A percentile compares a stretch with the other conserved stretches of the same genome.
These are phyloP conservation scores for Amylocarpus encephaloides DNA, from an alignment of 2,329 filamentous ascomycete genomes.

Conservation along the genomic window DNA sequence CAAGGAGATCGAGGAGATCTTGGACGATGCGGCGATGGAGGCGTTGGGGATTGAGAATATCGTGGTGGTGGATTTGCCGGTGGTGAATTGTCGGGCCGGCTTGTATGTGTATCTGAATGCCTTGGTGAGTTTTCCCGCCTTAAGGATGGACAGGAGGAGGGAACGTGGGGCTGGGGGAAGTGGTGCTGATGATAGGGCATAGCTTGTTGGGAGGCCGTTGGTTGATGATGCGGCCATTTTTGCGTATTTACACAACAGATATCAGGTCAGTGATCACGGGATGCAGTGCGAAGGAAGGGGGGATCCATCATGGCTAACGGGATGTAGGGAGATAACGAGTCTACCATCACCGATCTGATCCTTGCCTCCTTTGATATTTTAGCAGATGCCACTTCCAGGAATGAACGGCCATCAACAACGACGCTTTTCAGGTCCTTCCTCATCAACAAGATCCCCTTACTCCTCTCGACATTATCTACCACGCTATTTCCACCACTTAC, in stretches of 20 bases:
- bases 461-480: constrained; percentile 51
- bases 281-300: background rate
- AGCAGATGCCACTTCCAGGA: constrained; percentile 76
- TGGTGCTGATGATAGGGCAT: background rate
- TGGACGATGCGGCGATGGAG: constrained; percentile 47
- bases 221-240: constrained; percentile 76
- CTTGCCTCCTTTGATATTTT: constrained; percentile 85
- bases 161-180: constrained; percentile 23
- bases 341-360: constrained; percentile 74
- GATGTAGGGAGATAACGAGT: constrained; percentile 64
- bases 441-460: constrained; percentile 62
- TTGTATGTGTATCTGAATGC: constrained; percentile 83
- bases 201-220: constrained; percentile 76
- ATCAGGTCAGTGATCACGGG: constrained; percentile 51
- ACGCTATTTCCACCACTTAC: constrained; percentile 53
- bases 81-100: constrained; percentile 70
- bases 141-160: background rate
- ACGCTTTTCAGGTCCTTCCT: constrained; percentile 81
- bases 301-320: constrained; percentile 27
- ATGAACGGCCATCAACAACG: constrained; percentile 51
- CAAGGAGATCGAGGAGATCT: constrained; percentile 49
- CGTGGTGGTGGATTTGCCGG: constrained; percentile 57
- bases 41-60: constrained; percentile 37
- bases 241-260: constrained; percentile 76
- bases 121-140: constrained; percentile 48